Percentiles rank a stretch among this genome's conserved stretches.
Evolutionary conservation across 129 eudicot species (phyloP).

Genomic region (Heracleum sosnowskyi): DNA sequence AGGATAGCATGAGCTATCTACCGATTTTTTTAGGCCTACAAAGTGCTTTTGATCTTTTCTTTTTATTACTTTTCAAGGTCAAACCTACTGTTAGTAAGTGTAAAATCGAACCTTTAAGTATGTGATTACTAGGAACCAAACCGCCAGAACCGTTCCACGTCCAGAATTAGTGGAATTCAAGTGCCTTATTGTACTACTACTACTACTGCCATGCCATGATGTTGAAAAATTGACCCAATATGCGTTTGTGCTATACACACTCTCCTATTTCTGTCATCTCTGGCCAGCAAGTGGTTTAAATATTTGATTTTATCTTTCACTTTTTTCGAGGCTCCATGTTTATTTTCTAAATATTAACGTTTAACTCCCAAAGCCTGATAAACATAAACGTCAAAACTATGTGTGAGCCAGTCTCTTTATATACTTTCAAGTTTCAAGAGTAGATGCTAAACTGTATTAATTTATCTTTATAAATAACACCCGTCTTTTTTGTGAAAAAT

Average conservation of each 20-base stretch:
- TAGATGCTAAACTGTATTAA: not conserved
- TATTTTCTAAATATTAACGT: too few species aligned
- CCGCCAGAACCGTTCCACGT: too few species aligned
- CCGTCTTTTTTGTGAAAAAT: not conserved
- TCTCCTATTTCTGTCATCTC: not conserved
- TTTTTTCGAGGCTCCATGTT: not conserved
- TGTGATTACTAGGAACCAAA: too few species aligned
- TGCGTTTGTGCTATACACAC: not conserved
- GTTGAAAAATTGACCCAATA: not conserved
- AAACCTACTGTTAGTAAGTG: not conserved
- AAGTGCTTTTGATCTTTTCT: not conserved
- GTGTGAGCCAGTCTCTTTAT: not conserved
- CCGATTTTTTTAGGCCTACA: not conserved
- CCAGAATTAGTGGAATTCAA: not conserved
- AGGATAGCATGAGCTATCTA: too few species aligned
- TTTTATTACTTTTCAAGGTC: not conserved
- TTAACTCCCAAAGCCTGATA: not conserved
- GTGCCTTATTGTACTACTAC: not conserved
- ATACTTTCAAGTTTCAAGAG: too few species aligned
- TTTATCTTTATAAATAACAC: not conserved
- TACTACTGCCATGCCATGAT: too few species aligned
- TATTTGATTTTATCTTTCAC: not conserved
- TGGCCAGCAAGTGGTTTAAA: not conserved
- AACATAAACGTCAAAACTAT: not conserved
- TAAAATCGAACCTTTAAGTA: not conserved